A percentile compares a stretch with the other conserved stretches of the same genome.
Conservation (phyloP, 2,329 filamentous ascomycete genomes). For the Alternaria brassicicola region DNA sequence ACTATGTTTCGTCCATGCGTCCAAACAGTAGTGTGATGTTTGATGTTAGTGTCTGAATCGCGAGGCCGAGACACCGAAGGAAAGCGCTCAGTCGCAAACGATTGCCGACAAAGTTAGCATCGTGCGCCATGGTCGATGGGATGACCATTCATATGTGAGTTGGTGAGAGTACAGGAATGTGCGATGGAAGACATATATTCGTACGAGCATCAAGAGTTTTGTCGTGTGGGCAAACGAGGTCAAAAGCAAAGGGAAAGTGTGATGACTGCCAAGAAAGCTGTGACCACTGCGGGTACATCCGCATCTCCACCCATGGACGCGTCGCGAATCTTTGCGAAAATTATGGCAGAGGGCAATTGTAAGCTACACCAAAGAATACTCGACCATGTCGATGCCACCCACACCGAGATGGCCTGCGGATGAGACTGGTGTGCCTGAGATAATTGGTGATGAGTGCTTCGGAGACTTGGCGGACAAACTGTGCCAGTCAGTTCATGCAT, state of each 20-base stretch:
- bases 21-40: conserved; percentile 16
- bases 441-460: conserved; percentile 65
- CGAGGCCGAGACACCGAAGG: conserved; percentile 24
- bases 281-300: conserved; percentile 15
- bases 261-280: conserved; percentile 26
- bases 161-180: background rate
- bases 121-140: conserved; percentile 23
- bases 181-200: background rate
- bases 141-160: background rate
- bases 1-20: conserved; percentile 14
- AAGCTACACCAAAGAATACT: conserved; percentile 1
- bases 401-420: conserved; percentile 38
- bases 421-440: conserved; percentile 59
- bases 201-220: background rate
- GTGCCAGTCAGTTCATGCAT: conserved; percentile 49
- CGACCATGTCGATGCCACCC: conserved; percentile 36
- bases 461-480: conserved; percentile 70
- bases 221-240: background rate
- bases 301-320: conserved; percentile 7
- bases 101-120: conserved; percentile 32
- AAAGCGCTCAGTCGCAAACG: conserved; percentile 34
- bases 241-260: background rate
- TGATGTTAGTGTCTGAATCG: conserved; percentile 15
- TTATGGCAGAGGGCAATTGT: conserved; percentile 15
- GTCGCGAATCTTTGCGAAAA: conserved; percentile 10